Conservation (phyloP, 805 yeast genomes). For the Suhomyces sp. region DNA sequence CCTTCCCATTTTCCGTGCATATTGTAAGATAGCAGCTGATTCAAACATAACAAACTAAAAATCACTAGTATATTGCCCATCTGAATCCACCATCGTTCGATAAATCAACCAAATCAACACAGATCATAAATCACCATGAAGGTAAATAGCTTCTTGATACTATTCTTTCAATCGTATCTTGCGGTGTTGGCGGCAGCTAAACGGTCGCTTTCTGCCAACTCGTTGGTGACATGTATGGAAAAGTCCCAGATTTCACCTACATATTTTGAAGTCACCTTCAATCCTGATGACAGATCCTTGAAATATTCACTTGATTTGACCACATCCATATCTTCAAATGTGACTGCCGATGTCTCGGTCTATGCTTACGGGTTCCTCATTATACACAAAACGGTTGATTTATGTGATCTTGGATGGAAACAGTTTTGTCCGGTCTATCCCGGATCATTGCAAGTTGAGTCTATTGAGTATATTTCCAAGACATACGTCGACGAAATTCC, state of each 20-base stretch:
- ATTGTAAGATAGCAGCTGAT: background rate
- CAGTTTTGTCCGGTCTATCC: constrained; percentile 90
- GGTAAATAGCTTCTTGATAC: background rate
- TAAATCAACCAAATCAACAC: background rate
- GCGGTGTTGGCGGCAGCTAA: constrained; percentile 11
- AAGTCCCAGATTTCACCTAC: constrained; percentile 70
- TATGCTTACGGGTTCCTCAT: constrained; percentile 84
- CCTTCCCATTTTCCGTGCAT: background rate
- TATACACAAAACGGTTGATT: constrained; percentile 53
- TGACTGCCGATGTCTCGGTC: constrained; percentile 67
- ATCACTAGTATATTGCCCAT: background rate
- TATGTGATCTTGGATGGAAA: constrained; percentile 70
- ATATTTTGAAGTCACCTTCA: constrained; percentile 68
- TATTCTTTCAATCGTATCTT: background rate
- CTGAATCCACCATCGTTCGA: background rate
- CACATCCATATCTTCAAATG: constrained; percentile 63
- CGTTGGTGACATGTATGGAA: constrained; percentile 85
- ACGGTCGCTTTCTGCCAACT: constrained; percentile 52
- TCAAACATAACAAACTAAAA: background rate
- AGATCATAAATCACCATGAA: background rate
- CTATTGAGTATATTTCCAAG: constrained; percentile 56
- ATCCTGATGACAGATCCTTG: constrained; percentile 67
- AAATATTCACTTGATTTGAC: constrained; percentile 67
- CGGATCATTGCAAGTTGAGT: constrained; percentile 73
- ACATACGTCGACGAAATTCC: constrained; percentile 61